Evolutionary conservation across 2,329 filamentous ascomycete genomes (phyloP), one percentile per base, ranked within the genome.

Genomic region (Cladosporium sp.): DNA sequence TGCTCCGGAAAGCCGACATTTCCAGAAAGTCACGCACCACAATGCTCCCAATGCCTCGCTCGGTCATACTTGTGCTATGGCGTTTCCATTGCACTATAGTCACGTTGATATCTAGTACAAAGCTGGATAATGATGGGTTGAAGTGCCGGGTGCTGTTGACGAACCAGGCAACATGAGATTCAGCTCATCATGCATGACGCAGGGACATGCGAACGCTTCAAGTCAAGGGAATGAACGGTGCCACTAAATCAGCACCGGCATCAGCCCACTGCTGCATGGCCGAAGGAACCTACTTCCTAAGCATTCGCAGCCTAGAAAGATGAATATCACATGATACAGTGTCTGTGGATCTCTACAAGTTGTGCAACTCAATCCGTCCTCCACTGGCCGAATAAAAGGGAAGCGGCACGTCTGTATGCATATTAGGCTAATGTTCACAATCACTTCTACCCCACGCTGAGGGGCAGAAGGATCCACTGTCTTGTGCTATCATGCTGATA

Each of bases 371-470:
- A n/a, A 10, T n/a, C 10, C 37, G n/a, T n/a, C 7, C 18, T n/a
- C 37, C 7, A 8, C 40, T 46, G 40, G 40, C 12, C n/a, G 40
- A 3, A 46, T 21, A 21, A 8, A 7, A 46, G 40, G 5, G 5
- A 46, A 46, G 40, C 52, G 28, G 52, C 52, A 21, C 52, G 29
- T 55, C 50, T 53, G 23, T 31, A 18, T 18, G 26, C 26, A n/a
- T 33, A 53, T 53, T 53, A 53, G 50, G 50, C 50, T 53, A 53
- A 53, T 53, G 1, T 31, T 53, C 28, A 55, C 29, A 21, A 55
- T 18, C 28, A 55, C 18, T 18, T 5, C 14, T 55, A 55, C 52
- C 52, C 52, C 52, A 55, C 52, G 29, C 26, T 23, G 52, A 55
- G 52, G 28, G 52, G 52, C 28, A 21, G 2, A 31, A 29, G 11